A percentile compares a stretch with the other conserved stretches of the same genome.
These are phyloP conservation scores for Dactylellina sp. DNA, from an alignment of 2,329 filamentous ascomycete genomes.

Conservation along the genomic window DNA sequence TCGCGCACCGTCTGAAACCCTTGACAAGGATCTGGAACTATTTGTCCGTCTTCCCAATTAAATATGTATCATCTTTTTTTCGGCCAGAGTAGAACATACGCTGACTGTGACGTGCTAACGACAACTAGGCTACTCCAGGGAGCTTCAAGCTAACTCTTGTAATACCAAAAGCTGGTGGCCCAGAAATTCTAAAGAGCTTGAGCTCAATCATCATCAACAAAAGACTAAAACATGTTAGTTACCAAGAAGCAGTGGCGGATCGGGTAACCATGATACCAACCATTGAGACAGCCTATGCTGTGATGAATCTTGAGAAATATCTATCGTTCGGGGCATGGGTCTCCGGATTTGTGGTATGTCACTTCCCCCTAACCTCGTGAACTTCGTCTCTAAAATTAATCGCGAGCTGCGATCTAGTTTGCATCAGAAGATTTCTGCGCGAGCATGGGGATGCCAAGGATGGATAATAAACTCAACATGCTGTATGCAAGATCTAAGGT, in stretches of 20 bases:
- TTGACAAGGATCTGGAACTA: conserved; percentile 42
- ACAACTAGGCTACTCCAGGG: conserved; percentile 12
- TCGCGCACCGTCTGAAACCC: conserved; percentile 11
- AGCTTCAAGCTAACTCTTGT: conserved; percentile 20
- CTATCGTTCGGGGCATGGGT: not conserved
- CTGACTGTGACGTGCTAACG: not conserved
- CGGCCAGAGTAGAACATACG: not conserved
- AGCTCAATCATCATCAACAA: conserved; percentile 3
- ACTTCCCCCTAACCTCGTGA: not conserved
- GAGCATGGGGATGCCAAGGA: conserved; percentile 31
- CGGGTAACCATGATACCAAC: conserved; percentile 23
- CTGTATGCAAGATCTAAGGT: conserved; percentile 31
- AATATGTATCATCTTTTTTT: too few species aligned
- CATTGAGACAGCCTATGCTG: conserved; percentile 30
- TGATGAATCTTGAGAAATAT: conserved; percentile 16
- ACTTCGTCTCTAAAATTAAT: not conserved
- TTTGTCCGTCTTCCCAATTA: conserved; percentile 15
- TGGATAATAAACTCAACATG: conserved; percentile 32
- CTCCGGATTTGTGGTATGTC: conserved; percentile 40
- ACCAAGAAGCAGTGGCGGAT: not conserved
- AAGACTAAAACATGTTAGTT: not conserved
- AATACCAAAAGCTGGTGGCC: conserved; percentile 20
- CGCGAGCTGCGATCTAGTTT: conserved; percentile 18
- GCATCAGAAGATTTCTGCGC: conserved; percentile 51
- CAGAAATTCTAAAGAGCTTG: conserved; percentile 8